phyloP scores from a whole-genome alignment of 208 protist species.

The Leishmania lainsoni region DNA sequence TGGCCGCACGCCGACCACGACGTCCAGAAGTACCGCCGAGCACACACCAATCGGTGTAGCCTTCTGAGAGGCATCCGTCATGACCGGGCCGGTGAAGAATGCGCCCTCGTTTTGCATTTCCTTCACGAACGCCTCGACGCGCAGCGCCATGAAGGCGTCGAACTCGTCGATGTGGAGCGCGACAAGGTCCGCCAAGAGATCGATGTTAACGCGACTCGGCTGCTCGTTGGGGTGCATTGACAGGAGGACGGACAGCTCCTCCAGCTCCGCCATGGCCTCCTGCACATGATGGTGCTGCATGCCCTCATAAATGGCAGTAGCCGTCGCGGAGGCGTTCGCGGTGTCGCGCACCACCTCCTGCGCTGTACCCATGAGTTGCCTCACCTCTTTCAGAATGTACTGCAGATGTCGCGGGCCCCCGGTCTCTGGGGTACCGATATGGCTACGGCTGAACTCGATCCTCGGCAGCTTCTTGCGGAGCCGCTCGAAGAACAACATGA shows the following conservation, averaged over 20 bases:
- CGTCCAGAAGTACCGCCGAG: slow-evolving; percentile 72
- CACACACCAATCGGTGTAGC: slow-evolving; percentile 51
- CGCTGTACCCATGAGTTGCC: slow-evolving; percentile 27
- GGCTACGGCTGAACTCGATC: slow-evolving; percentile 64
- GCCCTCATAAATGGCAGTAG: slow-evolving; percentile 64
- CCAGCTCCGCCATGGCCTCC: slow-evolving; percentile 62
- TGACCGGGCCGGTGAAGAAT: slow-evolving; percentile 57
- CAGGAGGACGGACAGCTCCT: slow-evolving; percentile 67
- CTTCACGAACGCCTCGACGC: slow-evolving; percentile 65
- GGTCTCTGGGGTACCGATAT: slow-evolving; percentile 40
- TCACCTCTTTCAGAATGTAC: slow-evolving; percentile 52
- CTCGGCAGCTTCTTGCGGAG: slow-evolving; percentile 55
- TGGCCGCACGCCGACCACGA: slow-evolving; percentile 81
- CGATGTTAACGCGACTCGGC: slow-evolving; percentile 66
- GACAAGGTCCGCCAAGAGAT: slow-evolving; percentile 73
- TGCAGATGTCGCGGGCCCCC: slow-evolving; percentile 61
- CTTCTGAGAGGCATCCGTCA: slow-evolving; percentile 50
- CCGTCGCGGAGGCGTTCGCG: slow-evolving; percentile 26
- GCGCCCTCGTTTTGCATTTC: slow-evolving; percentile 76
- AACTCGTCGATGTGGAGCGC: slow-evolving; percentile 83
- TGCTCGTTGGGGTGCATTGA: slow-evolving; percentile 38
- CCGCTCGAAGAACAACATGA: slow-evolving; percentile 53
- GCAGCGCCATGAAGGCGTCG: slow-evolving; percentile 74
- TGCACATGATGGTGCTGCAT: slow-evolving; percentile 69
- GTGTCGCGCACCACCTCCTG: slow-evolving; percentile 25